Percentiles rank a stretch among this genome's conserved stretches.
Evolutionary conservation across 306 rosid species (phyloP).

Genomic region (Carpinus fangiana): DNA sequence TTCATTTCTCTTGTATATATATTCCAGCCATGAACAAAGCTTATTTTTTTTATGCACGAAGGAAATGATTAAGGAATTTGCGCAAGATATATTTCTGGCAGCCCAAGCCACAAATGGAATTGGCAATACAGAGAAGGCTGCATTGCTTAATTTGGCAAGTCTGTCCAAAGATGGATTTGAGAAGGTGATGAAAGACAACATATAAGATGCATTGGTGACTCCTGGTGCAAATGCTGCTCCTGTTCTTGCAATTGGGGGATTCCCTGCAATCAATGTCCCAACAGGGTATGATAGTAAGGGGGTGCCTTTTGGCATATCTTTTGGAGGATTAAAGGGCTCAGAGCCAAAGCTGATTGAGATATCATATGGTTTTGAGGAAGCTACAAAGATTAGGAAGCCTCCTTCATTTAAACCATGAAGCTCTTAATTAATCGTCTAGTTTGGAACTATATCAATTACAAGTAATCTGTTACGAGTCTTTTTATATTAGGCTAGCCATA

Average conservation of each 20-base stretch:
- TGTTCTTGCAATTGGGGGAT: conserved; percentile 35
- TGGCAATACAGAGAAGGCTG: background rate
- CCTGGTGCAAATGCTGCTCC: background rate
- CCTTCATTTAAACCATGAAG: conserved; percentile 17
- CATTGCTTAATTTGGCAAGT: background rate
- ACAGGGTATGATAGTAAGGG: conserved; percentile 27
- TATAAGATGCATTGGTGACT: background rate
- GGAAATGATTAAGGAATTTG: conserved; percentile 17
- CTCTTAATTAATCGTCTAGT: background rate
- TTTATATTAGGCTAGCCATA: too few relatives aligned
- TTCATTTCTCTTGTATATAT: background rate
- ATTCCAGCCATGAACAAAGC: background rate
- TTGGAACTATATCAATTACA: background rate
- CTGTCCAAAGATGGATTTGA: background rate
- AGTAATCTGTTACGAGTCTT: too few relatives aligned
- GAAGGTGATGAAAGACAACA: conserved; percentile 2
- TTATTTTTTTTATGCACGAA: background rate
- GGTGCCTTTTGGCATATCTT: conserved; percentile 36
- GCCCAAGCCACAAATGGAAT: conserved; percentile 11
- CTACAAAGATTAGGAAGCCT: conserved; percentile 35
- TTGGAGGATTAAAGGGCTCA: conserved; percentile 37
- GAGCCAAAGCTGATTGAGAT: conserved; percentile 39
- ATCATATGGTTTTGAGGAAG: conserved; percentile 40
- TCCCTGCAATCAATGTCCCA: conserved; percentile 32
- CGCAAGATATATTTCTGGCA: background rate